These are phyloP conservation scores for Schwanniomyces vanrijiae DNA, from an alignment of 805 yeast genomes.

Conservation along the genomic window DNA sequence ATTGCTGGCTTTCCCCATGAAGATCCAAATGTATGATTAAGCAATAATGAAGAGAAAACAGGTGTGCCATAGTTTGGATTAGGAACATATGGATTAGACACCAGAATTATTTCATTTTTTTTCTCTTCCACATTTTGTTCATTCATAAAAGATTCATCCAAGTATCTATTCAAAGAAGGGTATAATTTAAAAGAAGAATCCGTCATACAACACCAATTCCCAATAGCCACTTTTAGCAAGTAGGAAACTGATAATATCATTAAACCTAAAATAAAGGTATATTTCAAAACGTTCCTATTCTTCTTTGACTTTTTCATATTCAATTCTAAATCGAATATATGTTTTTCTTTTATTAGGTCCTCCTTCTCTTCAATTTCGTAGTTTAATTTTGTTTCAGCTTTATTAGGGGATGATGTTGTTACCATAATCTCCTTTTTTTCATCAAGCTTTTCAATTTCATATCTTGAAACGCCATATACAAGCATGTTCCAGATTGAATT, in stretches of 20 bases:
- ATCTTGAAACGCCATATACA: constrained; percentile 9
- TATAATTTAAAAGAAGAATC: not conserved
- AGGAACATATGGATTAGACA: constrained; percentile 26
- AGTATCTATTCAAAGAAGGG: not conserved
- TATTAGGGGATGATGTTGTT: not conserved
- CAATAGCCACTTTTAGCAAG: not conserved
- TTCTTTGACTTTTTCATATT: not conserved
- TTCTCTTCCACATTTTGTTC: not conserved
- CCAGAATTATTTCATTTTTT: constrained; percentile 21
- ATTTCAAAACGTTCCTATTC: not conserved
- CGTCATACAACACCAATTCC: not conserved
- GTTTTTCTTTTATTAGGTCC: not conserved
- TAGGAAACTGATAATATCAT: not conserved
- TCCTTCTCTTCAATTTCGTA: not conserved
- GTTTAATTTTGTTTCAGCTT: not conserved
- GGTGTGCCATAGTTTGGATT: constrained; percentile 26
- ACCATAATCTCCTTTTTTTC: not conserved
- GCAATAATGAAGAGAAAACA: constrained; percentile 39
- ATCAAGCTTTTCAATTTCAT: not conserved
- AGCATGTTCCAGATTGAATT: constrained; percentile 18
- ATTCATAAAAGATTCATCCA: not conserved
- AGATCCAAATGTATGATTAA: constrained; percentile 53
- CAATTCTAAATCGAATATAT: not conserved
- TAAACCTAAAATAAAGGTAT: not conserved
- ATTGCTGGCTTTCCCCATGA: constrained; percentile 61